Evolutionary conservation across 768 basidiomycete genomes (phyloP).

Genomic region (Udeniomyces megalosporus): DNA sequence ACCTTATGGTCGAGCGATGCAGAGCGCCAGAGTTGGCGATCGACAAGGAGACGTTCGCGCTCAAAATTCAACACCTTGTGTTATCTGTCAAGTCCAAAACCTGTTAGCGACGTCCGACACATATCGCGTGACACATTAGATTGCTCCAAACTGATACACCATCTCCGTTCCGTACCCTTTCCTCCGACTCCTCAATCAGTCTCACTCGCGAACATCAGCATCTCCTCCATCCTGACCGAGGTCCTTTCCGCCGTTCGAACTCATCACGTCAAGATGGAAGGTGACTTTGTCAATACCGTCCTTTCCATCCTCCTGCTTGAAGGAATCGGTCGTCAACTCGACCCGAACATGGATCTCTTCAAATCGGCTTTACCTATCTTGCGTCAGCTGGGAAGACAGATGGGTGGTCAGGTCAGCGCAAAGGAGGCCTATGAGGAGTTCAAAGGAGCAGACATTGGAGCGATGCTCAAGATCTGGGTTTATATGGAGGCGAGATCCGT

Average conservation of each 20-base stretch:
- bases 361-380: conserved; percentile 88
- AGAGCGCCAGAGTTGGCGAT: conserved; percentile 75
- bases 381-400: conserved; percentile 75
- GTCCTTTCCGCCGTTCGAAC: conserved; percentile 69
- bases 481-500: conserved; percentile 69
- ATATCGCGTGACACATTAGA: no score
- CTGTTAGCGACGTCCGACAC: neutral
- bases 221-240: conserved; percentile 78
- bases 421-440: conserved; percentile 35
- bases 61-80: conserved; percentile 94
- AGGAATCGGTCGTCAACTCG: conserved; percentile 85
- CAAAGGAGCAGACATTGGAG: conserved; percentile 42
- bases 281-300: conserved; percentile 95
- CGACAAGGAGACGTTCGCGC: conserved; percentile 85
- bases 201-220: conserved; percentile 88
- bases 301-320: conserved; percentile 84
- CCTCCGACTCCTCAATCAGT: conserved; percentile 25
- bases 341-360: conserved; percentile 84
- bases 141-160: no score
- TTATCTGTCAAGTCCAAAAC: conserved; percentile 88
- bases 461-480: conserved; percentile 90
- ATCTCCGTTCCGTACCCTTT: no score
- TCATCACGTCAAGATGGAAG: conserved; percentile 97
- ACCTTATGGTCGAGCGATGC: conserved; percentile 91
- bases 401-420: conserved; percentile 74